Evolutionary conservation across 176 grass and related monocot species (phyloP).

Genomic region (Poa annua): DNA sequence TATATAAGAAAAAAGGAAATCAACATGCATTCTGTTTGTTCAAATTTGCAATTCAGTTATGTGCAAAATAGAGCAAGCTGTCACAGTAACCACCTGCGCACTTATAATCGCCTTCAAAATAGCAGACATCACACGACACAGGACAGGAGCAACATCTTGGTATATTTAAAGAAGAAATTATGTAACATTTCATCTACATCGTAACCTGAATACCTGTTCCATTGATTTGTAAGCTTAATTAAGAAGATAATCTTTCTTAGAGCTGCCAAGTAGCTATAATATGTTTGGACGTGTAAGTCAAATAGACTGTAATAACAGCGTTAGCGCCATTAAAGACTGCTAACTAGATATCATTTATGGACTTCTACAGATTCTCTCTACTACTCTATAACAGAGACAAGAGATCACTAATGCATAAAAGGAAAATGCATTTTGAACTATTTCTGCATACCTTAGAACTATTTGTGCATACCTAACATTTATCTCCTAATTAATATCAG

Average conservation of each 20-base stretch:
- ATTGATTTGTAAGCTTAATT: background rate
- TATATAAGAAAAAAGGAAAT: background rate
- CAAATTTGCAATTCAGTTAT: background rate
- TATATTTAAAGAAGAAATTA: background rate
- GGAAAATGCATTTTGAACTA: background rate
- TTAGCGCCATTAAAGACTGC: background rate
- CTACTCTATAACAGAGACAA: background rate
- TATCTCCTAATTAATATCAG: background rate
- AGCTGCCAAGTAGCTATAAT: background rate
- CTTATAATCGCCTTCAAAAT: slow-evolving; percentile 4
- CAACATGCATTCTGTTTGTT: background rate
- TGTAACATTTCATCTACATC: background rate
- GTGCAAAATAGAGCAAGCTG: background rate
- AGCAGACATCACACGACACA: background rate
- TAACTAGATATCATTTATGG: background rate
- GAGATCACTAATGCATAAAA: background rate
- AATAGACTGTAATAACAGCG: slow-evolving; percentile 3
- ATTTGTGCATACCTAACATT: background rate
- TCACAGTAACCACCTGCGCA: background rate
- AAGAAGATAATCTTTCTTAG: background rate
- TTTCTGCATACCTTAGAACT: background rate
- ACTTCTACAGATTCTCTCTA: background rate
- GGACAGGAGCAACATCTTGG: background rate
- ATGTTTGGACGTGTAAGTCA: background rate
- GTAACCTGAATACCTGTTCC: background rate